phyloP scores from a whole-genome alignment of 768 basidiomycete genomes.

The Serendipita sp. region DNA sequence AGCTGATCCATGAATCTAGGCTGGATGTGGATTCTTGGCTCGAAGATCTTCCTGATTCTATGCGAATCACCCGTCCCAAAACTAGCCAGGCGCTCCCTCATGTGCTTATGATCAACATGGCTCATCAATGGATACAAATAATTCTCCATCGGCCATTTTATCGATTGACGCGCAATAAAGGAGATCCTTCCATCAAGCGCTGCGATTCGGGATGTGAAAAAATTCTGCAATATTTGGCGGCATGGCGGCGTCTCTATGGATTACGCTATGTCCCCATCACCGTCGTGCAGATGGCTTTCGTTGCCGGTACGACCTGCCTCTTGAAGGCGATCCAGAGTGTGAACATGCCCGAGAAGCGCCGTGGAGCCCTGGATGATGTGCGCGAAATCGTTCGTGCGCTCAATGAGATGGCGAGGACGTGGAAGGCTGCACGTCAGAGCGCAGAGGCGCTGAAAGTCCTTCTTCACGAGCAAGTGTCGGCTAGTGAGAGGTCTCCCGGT shows the following conservation, averaged over 20 bases:
- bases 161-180: slow-evolving; percentile 21
- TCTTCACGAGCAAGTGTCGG: slow-evolving; percentile 23
- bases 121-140: slow-evolving; percentile 45
- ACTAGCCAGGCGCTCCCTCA: slow-evolving; percentile 36
- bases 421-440: slow-evolving; percentile 37
- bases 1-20: neutral
- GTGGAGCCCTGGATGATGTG: slow-evolving; percentile 28
- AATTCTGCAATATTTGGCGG: slow-evolving; percentile 36
- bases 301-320: slow-evolving; percentile 43
- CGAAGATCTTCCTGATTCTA: slow-evolving; percentile 1
- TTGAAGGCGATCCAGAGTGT: slow-evolving; percentile 38
- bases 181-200: slow-evolving; percentile 27
- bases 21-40: neutral
- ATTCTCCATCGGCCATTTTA: slow-evolving; percentile 42
- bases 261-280: slow-evolving; percentile 45
- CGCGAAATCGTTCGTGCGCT: slow-evolving; percentile 36
- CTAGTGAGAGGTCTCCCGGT: neutral
- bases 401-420: slow-evolving; percentile 36
- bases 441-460: slow-evolving; percentile 32
- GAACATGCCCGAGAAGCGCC: slow-evolving; percentile 29
- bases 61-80: slow-evolving; percentile 27
- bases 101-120: slow-evolving; percentile 38
- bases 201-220: slow-evolving; percentile 40
- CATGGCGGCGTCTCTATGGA: slow-evolving; percentile 37
- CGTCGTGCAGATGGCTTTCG: slow-evolving; percentile 40